Evolutionary conservation across 768 basidiomycete genomes (phyloP).

Genomic region (Agrocybe pediades): DNA sequence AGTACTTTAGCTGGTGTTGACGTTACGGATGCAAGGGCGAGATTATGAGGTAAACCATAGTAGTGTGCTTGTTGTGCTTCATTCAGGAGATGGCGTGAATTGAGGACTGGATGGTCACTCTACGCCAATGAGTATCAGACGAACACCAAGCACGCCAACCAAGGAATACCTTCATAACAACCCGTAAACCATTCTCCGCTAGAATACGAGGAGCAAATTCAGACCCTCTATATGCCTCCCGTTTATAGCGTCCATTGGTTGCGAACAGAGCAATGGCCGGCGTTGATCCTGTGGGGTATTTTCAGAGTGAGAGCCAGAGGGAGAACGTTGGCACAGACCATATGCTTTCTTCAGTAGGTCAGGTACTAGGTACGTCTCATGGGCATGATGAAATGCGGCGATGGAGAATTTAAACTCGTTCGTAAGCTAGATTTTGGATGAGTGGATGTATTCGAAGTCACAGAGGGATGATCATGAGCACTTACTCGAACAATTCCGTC

Average conservation of each 20-base stretch:
- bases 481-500: conserved; percentile 65
- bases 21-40: conserved; percentile 72
- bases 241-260: conserved; percentile 57
- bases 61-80: conserved; percentile 81
- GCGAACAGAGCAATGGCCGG: conserved; percentile 81
- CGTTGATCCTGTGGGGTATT: conserved; percentile 43
- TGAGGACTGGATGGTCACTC: conserved; percentile 64
- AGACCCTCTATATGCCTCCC: conserved; percentile 78
- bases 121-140: conserved; percentile 18
- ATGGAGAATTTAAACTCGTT: conserved; percentile 75
- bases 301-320: not conserved
- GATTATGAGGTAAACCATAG: conserved; percentile 65
- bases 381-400: conserved; percentile 77
- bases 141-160: not conserved
- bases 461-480: conserved; percentile 5
- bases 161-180: conserved; percentile 67
- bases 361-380: conserved; percentile 86
- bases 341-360: conserved; percentile 73
- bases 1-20: conserved; percentile 69
- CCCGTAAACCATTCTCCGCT: conserved; percentile 64
- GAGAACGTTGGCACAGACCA: conserved; percentile 34
- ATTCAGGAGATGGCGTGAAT: conserved; percentile 70
- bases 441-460: not conserved
- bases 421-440: conserved; percentile 37
- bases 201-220: conserved; percentile 78